A percentile compares a stretch with the other conserved stretches of the same genome.
These are phyloP conservation scores for Sporobolomyces phaffii DNA, from an alignment of 768 basidiomycete species.

Conservation along the genomic window DNA sequence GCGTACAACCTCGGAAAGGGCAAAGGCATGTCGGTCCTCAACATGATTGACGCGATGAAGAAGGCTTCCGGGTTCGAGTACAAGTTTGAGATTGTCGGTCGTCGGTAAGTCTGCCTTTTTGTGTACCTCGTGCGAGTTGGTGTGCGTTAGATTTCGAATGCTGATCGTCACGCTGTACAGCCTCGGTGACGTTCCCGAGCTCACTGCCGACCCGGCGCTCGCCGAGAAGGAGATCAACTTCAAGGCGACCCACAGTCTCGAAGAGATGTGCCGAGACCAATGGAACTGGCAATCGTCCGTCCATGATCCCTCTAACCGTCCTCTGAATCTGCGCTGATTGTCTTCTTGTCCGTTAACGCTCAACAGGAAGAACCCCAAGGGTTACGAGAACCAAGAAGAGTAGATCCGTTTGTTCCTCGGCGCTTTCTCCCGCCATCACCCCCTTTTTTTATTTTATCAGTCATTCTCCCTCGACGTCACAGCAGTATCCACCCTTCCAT, in stretches of 20 bases:
- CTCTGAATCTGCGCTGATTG: not conserved
- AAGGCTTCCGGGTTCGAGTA: slow-evolving; percentile 82
- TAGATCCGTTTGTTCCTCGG: no score
- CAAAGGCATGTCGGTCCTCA: slow-evolving; percentile 79
- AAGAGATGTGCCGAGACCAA: slow-evolving; percentile 89
- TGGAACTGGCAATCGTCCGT: slow-evolving; percentile 91
- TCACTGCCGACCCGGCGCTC: slow-evolving; percentile 85
- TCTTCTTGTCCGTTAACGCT: not conserved
- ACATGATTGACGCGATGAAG: slow-evolving; percentile 91
- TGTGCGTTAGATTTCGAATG: no score
- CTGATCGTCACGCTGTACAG: slow-evolving; percentile 48
- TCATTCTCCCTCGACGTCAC: no score
- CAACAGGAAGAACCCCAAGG: slow-evolving; percentile 35
- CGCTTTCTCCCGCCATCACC: no score
- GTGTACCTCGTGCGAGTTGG: no score
- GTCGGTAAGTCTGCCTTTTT: slow-evolving; percentile 61
- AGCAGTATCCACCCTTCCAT: no score
- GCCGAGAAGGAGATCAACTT: slow-evolving; percentile 92
- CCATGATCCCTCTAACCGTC: not conserved
- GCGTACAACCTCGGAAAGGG: slow-evolving; percentile 97
- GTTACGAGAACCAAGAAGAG: slow-evolving; percentile 27
- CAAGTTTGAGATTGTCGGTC: slow-evolving; percentile 79
- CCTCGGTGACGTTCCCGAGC: slow-evolving; percentile 88
- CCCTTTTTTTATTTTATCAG: no score
- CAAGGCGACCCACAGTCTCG: slow-evolving; percentile 69